A percentile compares a stretch with the other conserved stretches of the same genome.
Conservation (phyloP, 1,139 yeast species). For the Pichia sp. region DNA sequence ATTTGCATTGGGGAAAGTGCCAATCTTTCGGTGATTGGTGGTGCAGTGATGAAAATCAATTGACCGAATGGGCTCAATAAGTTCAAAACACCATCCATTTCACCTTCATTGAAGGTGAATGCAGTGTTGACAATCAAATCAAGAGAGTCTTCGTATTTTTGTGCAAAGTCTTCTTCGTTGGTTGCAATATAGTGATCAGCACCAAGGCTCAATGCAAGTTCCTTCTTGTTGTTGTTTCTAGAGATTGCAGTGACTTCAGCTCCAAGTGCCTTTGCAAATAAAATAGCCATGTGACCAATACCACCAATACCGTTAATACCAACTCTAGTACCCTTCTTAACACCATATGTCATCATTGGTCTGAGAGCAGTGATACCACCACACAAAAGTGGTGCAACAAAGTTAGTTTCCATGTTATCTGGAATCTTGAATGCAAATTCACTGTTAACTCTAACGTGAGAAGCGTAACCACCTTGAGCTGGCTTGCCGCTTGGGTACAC, state of each 20-base stretch:
- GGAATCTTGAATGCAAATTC: constrained; percentile 49
- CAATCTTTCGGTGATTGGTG: constrained; percentile 30
- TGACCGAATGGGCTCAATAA: constrained; percentile 35
- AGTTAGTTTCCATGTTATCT: constrained; percentile 34
- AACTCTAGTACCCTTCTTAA: constrained; percentile 32
- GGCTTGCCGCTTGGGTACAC: constrained; percentile 24
- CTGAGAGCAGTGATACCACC: constrained; percentile 58
- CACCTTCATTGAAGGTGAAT: constrained; percentile 33
- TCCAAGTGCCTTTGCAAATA: constrained; percentile 50
- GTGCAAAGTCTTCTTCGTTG: constrained; percentile 28
- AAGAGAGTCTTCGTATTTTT: constrained; percentile 32
- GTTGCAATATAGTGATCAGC: constrained; percentile 48
- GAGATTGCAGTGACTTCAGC: constrained; percentile 52
- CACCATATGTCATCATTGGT: constrained; percentile 42
- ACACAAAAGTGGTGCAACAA: constrained; percentile 58
- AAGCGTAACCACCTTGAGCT: constrained; percentile 54
- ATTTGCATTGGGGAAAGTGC: constrained; percentile 25
- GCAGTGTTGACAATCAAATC: constrained; percentile 47
- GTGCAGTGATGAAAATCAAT: constrained; percentile 40
- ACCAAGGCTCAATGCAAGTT: constrained; percentile 42
- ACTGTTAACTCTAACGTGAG: constrained; percentile 45
- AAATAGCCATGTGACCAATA: constrained; percentile 50
- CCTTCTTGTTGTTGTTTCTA: constrained; percentile 40
- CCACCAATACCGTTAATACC: constrained; percentile 55
- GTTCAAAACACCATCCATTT: constrained; percentile 29